Base-by-base conservation (phyloP, 805 yeast species). In the Limtongia smithiae region DNA sequence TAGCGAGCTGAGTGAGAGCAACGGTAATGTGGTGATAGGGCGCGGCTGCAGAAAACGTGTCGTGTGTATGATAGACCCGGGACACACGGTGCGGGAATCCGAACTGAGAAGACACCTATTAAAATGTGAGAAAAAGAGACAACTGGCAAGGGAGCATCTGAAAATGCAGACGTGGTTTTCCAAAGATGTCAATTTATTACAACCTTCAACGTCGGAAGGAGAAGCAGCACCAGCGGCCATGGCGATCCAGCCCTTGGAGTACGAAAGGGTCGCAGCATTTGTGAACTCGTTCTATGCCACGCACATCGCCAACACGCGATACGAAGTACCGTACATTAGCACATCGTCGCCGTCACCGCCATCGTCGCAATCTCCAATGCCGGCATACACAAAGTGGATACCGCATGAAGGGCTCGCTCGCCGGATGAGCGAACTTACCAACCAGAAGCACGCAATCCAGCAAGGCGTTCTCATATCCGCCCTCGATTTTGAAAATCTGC, bases 391-490 rank as follows among this genome's bases (percentile, higher is more conserved):
- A 7, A 36, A 22, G 14, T 47, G 44, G 20, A 35, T 48, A 4
- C 11, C 54, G 11, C 66, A 63, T 37, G 55, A 51, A 12, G 76
- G 75, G 57, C 68, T 75, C 32, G 63, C 68, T 17, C 60, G 63
- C 8, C 68, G 89, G 50, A 68, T 78, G 40, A 67, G 67, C 3
- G 77, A 78, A 56, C 65, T 81, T 28, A 70, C 70, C 20, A 80
- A 81, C 63, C 77, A 74, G 54, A 88, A 88, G 61, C 96, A 89
- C 68, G 83, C 91, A 0, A 63, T 75, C 2, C 97, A 89, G 64
- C 97, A 89, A 64, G 75, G 89, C 0, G 83, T 94, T 1, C 64
- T 89, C 50, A 83, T 85, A 14, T 88, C 85, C 1, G 84, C 84
- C 54, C 65, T 89, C 60, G 70, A 74, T 21, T 63, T 66, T 3